These are phyloP conservation scores for Vigna mungo DNA, from an alignment of 306 rosid species.

Conservation along the genomic window DNA sequence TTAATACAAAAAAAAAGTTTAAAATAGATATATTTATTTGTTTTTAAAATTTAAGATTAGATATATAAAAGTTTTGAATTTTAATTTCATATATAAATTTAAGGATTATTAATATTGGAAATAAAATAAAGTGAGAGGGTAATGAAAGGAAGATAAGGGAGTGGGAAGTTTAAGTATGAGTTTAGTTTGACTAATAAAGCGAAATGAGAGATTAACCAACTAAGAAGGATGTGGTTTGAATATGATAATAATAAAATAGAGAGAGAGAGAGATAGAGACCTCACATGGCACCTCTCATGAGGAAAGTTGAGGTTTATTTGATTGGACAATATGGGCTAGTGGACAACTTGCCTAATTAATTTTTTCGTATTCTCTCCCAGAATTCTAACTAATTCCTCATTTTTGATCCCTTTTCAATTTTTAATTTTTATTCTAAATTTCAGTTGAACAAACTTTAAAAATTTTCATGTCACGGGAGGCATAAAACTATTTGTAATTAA, in stretches of 20 bases:
- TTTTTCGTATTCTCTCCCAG: slow-evolving; percentile 34
- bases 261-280: slow-evolving; percentile 29
- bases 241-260: background rate
- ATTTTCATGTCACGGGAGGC: slow-evolving; percentile 44
- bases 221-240: background rate
- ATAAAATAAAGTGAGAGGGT: too few species aligned
- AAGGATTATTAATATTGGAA: background rate
- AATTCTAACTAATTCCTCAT: slow-evolving; percentile 40
- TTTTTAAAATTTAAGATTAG: too few species aligned
- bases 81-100: too few species aligned
- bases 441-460: slow-evolving; percentile 28
- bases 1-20: too few species aligned
- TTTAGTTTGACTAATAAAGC: slow-evolving; percentile 38
- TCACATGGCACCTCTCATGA: slow-evolving; percentile 47
- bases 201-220: slow-evolving; percentile 39
- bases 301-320: slow-evolving; percentile 49
- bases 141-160: background rate
- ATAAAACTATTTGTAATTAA: slow-evolving; percentile 14
- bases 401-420: background rate
- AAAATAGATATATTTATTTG: too few species aligned
- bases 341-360: slow-evolving; percentile 55
- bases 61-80: too few species aligned
- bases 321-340: slow-evolving; percentile 50
- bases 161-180: background rate
- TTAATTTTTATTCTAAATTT: slow-evolving; percentile 12